These are phyloP conservation scores for Inonotus hispidus DNA, from an alignment of 1,284 basidiomycete species.

Conservation along the genomic window DNA sequence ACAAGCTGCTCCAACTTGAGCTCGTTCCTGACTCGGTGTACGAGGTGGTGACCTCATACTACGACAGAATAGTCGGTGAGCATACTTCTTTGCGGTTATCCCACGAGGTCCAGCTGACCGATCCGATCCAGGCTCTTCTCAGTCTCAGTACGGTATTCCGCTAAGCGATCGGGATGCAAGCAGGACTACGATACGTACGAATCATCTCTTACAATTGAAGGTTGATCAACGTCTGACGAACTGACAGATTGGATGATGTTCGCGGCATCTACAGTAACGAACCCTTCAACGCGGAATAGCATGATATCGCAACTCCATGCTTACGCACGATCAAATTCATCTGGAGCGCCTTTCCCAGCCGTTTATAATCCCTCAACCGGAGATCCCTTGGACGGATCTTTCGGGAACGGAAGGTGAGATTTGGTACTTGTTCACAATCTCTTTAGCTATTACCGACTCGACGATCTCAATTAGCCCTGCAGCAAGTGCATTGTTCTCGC, in stretches of 20 bases:
- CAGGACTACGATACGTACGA: conserved; percentile 5
- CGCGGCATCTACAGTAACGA: conserved; percentile 30
- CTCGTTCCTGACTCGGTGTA: conserved; percentile 24
- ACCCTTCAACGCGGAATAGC: conserved; percentile 26
- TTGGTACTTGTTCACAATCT: neutral
- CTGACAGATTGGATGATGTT: conserved; percentile 35
- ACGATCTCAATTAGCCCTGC: conserved; percentile 23
- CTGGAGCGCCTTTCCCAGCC: conserved; percentile 36
- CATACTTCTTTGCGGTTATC: neutral
- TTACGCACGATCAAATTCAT: conserved; percentile 21
- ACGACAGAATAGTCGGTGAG: neutral
- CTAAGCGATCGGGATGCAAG: neutral
- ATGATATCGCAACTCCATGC: conserved; percentile 31
- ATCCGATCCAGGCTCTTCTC: neutral
- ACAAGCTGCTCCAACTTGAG: conserved; percentile 31
- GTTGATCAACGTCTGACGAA: neutral
- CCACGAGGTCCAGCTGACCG: neutral
- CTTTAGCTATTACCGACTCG: neutral
- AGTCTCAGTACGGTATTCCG: conserved; percentile 5
- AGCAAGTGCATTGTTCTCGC: conserved; percentile 31
- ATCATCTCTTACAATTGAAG: neutral
- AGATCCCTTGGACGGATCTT: conserved; percentile 22
- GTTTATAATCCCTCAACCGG: conserved; percentile 9
- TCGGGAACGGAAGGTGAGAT: conserved; percentile 1
- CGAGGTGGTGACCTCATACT: conserved; percentile 8